A percentile compares a stretch with the other conserved stretches of the same genome.
Evolutionary conservation across 1,284 basidiomycete species (phyloP).

Genomic region (Peniophora sp.): DNA sequence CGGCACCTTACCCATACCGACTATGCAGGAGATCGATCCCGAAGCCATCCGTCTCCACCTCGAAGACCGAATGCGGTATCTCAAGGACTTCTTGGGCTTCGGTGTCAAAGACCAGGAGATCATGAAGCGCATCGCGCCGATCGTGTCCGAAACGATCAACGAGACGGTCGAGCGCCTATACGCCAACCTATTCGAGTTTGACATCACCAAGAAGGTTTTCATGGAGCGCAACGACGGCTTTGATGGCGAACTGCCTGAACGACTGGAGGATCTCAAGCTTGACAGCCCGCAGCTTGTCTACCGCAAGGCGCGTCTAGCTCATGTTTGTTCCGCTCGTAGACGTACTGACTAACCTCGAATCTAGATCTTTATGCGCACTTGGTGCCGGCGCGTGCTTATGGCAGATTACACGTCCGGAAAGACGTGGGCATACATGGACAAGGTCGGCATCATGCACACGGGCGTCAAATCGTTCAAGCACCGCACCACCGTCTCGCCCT

Average conservation of each 20-base stretch:
- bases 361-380: slow-evolving; percentile 30
- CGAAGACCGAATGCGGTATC: slow-evolving; percentile 29
- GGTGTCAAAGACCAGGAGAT: slow-evolving; percentile 31
- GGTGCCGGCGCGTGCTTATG: slow-evolving; percentile 28
- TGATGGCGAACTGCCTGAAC: slow-evolving; percentile 26
- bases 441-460: slow-evolving; percentile 44
- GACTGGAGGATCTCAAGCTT: slow-evolving; percentile 30
- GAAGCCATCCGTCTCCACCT: slow-evolving; percentile 21
- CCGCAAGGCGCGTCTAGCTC: slow-evolving; percentile 29
- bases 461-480: slow-evolving; percentile 36
- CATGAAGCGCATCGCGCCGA: slow-evolving; percentile 30
- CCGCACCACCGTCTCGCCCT: slow-evolving; percentile 19
- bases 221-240: slow-evolving; percentile 19
- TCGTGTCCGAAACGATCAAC: slow-evolving; percentile 35
- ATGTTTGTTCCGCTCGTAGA: slow-evolving; percentile 1
- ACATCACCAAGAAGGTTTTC: slow-evolving; percentile 33
- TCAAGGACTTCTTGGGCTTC: slow-evolving; percentile 38
- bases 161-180: slow-evolving; percentile 37
- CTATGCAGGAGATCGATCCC: slow-evolving; percentile 22
- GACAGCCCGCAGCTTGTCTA: slow-evolving; percentile 40
- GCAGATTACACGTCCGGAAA: slow-evolving; percentile 34
- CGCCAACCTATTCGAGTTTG: slow-evolving; percentile 37
- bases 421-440: slow-evolving; percentile 42
- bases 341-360: not conserved
- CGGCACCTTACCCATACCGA: not conserved